Base-by-base conservation (phyloP, 139 green algal species). In the Chlamydomonas asymmetrica region DNA sequence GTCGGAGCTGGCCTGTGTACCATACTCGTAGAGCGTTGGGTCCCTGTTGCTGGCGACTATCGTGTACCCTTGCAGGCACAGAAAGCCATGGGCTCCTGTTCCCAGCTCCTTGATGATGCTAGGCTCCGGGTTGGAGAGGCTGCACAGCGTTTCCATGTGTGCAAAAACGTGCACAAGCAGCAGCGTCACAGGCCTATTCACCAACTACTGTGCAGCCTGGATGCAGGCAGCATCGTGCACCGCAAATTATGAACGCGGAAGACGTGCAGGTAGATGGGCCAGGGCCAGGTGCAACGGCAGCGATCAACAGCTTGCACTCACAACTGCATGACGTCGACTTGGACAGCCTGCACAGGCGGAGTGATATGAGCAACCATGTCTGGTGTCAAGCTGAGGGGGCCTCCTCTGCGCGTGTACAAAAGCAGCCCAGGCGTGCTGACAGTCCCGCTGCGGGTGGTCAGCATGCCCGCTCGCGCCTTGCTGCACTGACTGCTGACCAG, bases 11-110 rank as follows among this genome's bases (percentile, higher is more conserved):
- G 82, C 61, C 29, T 81, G 83, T 25, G 49, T 57, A 13, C 87
- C 83, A 59, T 88, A 93, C 45, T 88, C 81, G 32, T 89, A 86
- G 3, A 85, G n/a, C 6, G 69, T 79, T 1, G 90, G 87, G 82
- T 94, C 90, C 0, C 90, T 63, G 41, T 82, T 85, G n/a, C 72
- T 86, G 41, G 81, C 83, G 54, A 93, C 41, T 20, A 93, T 9
- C 4, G 76, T 62, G 7, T 59, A 52, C 3, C 65, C 64, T 4
- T 78, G 62, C 29, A 88, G 57, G 4, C 63, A 76, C 35, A 92
- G 59, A 60, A 90, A 93, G 20, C 56, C 34, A n/a, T 81, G 75
- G 9, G 71, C 70, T 13, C 74, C 63, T 22, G 60, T 41, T 0
- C 74, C 73, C 54, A 68, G 60, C 31, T 72, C 34, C 25, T 63